These are phyloP conservation scores for Pyricularia sp. DNA, from an alignment of 2,329 filamentous ascomycete genomes.

Conservation along the genomic window DNA sequence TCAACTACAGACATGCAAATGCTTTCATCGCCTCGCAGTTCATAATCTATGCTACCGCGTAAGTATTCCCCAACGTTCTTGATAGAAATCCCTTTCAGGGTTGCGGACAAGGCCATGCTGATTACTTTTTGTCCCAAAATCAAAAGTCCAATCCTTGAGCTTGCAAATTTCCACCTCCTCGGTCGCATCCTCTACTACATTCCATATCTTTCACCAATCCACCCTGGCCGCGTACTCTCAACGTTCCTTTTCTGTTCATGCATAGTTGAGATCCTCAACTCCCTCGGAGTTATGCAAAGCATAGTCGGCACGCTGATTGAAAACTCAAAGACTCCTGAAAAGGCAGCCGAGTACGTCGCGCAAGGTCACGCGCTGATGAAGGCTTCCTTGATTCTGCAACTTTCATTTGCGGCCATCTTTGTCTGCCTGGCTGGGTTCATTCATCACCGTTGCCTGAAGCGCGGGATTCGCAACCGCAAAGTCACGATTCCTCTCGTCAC, in stretches of 20 bases:
- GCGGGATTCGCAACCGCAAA: too few relatives aligned
- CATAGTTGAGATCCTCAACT: slow-evolving; percentile 11
- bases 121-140: not conserved
- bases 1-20: slow-evolving; percentile 21
- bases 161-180: slow-evolving; percentile 52
- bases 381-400: too few relatives aligned
- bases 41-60: slow-evolving; percentile 31
- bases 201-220: slow-evolving; percentile 45
- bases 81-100: too few relatives aligned
- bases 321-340: not conserved
- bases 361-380: too few relatives aligned
- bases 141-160: slow-evolving; percentile 47
- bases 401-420: too few relatives aligned
- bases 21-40: slow-evolving; percentile 23
- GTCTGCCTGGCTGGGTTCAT: too few relatives aligned
- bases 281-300: not conserved
- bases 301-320: slow-evolving; percentile 11
- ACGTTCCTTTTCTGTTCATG: slow-evolving; percentile 35
- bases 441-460: too few relatives aligned
- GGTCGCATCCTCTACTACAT: slow-evolving; percentile 47
- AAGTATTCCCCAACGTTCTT: slow-evolving; percentile 11
- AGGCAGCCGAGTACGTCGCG: too few relatives aligned
- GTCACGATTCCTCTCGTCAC: too few relatives aligned
- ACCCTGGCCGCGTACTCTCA: slow-evolving; percentile 30
- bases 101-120: too few relatives aligned